Base-by-base conservation (phyloP, 2,329 filamentous ascomycete genomes). In the Thelonectria blattea region DNA sequence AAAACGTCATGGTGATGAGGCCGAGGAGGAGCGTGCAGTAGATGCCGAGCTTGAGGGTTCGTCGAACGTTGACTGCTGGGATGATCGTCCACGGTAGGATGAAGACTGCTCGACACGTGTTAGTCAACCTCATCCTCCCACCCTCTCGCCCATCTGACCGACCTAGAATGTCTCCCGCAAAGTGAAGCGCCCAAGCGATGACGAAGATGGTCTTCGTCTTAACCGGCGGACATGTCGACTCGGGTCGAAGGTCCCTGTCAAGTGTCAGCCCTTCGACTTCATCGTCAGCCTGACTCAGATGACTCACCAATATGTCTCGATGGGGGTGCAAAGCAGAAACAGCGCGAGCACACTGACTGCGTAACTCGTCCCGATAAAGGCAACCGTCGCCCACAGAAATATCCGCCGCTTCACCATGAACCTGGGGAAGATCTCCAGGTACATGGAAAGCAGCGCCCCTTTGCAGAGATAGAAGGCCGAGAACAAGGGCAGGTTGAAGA, bases 401-500 rank as follows among this genome's bases (percentile, higher is more conserved):
- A 56, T 18, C 27, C 46, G 43, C 54, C 54, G 50, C 32, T 51
- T 56, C 30, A 24, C 17, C 54, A 56, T 56, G 5, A 51, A 45
- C 17, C 22, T 47, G 20, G 54, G 46, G 12, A 56, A 50, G 17
- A 56, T 51, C 12, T 56, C 46, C 37, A 56, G 24, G 17, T 56
- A 56, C 46, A 56, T 56, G 9, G 54, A 56, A 18, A 56, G 47
- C n/a, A 56, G 54, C 2, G 54, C 54, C 12, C 47, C 54, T 15
- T 56, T 56, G 46, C 54, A 56, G 12, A 39, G 18, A 34, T 56
- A 56, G 32, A 56, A 51, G 1, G 54, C 22, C 27, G 48, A 22
- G 18, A 45, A 51, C 14, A 56, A 30, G 14, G 47, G 47, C 17
- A 56, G n/a, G 10, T 51, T 51, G 12, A 22, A 56, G 32, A 51